Evolutionary conservation across 306 rosid species (phyloP).

Genomic region (Bauhinia variegata): DNA sequence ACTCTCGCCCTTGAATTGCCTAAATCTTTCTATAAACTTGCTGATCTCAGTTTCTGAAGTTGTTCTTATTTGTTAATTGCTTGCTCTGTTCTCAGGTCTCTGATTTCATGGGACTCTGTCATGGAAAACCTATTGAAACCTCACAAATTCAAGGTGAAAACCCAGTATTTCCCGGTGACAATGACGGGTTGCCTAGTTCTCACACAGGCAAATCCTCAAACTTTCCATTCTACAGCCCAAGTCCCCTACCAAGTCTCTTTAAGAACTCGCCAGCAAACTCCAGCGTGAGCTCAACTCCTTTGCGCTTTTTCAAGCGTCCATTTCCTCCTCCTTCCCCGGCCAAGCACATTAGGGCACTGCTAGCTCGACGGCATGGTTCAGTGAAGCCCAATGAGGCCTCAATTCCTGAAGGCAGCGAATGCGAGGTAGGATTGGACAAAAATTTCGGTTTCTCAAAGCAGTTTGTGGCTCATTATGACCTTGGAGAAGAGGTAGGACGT

Average conservation of each 20-base stretch:
- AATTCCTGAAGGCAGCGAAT: slow-evolving; percentile 86
- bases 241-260: slow-evolving; percentile 78
- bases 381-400: slow-evolving; percentile 86
- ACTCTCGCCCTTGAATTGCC: slow-evolving; percentile 13
- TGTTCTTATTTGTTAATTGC: slow-evolving; percentile 7
- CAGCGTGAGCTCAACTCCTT: slow-evolving; percentile 72
- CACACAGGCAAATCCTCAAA: slow-evolving; percentile 47
- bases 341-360: slow-evolving; percentile 80
- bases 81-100: slow-evolving; percentile 31
- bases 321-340: slow-evolving; percentile 98
- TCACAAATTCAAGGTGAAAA: slow-evolving; percentile 39
- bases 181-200: slow-evolving; percentile 40
- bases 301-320: slow-evolving; percentile 67
- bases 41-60: slow-evolving; percentile 19
- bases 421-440: slow-evolving; percentile 75
- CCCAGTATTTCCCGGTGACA: slow-evolving; percentile 24
- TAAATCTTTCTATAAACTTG: background rate
- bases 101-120: slow-evolving; percentile 74
- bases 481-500: slow-evolving; percentile 86
- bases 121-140: slow-evolving; percentile 63
- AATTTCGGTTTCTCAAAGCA: slow-evolving; percentile 73
- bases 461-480: slow-evolving; percentile 60
- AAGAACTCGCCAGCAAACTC: slow-evolving; percentile 78
- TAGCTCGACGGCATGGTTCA: slow-evolving; percentile 77
- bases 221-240: slow-evolving; percentile 87